Conservation (phyloP, 768 basidiomycete species). For the Pisolithus marmoratus region DNA sequence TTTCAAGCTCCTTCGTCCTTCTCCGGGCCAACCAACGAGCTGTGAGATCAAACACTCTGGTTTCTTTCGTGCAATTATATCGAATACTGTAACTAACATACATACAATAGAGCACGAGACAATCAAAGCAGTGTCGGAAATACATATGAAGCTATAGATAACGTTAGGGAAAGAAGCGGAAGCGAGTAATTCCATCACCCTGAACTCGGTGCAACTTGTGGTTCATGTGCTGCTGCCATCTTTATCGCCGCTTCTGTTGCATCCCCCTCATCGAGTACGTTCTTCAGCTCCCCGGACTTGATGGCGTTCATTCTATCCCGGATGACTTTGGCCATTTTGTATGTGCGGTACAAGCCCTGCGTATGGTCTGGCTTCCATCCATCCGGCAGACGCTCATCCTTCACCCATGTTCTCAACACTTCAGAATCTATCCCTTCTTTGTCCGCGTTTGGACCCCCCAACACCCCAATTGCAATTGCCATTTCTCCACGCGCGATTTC, state of each 20-base stretch:
- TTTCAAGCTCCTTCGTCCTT: too few relatives aligned
- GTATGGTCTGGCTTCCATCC: slow-evolving; percentile 29
- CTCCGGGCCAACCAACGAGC: too few relatives aligned
- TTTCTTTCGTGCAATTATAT: too few relatives aligned
- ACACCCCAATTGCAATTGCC: slow-evolving; percentile 54
- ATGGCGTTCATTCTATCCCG: slow-evolving; percentile 24
- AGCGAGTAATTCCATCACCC: too few relatives aligned
- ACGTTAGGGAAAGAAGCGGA: too few relatives aligned
- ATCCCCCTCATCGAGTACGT: slow-evolving; percentile 13
- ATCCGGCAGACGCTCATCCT: slow-evolving; percentile 45
- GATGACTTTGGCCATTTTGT: slow-evolving; percentile 23
- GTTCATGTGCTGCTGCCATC: too few relatives aligned
- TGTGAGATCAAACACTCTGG: too few relatives aligned
- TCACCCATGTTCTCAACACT: slow-evolving; percentile 45
- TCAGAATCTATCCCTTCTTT: slow-evolving; percentile 41
- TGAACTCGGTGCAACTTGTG: too few relatives aligned
- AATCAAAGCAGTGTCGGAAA: too few relatives aligned
- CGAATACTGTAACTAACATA: too few relatives aligned
- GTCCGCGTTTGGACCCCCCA: slow-evolving; percentile 28
- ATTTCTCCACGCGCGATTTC: slow-evolving; percentile 68
- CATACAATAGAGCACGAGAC: too few relatives aligned
- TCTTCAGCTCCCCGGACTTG: slow-evolving; percentile 11
- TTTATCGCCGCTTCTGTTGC: not conserved
- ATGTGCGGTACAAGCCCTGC: slow-evolving; percentile 25
- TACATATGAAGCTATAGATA: too few relatives aligned